phyloP scores from a whole-genome alignment of 306 rosid species.

The Inga oerstediana region DNA sequence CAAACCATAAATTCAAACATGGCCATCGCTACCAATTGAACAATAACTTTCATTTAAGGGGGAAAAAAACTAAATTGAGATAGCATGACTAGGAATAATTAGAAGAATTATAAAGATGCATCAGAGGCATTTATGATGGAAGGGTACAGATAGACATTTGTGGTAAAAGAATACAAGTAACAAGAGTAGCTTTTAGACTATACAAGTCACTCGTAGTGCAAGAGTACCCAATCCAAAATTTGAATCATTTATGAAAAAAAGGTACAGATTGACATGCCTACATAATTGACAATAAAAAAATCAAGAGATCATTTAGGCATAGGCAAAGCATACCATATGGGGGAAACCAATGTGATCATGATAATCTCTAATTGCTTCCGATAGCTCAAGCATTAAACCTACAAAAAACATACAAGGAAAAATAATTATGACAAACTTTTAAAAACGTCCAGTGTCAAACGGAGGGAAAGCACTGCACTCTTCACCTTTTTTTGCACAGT shows the following conservation, averaged over 20 bases:
- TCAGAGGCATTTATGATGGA: background rate
- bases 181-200: background rate
- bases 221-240: conserved; percentile 17
- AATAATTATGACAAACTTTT: conserved; percentile 7
- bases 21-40: conserved; percentile 34
- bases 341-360: conserved; percentile 89
- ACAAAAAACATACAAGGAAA: conserved; percentile 33
- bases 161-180: background rate
- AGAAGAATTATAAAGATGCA: conserved; percentile 32
- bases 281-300: conserved; percentile 6
- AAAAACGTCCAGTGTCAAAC: background rate
- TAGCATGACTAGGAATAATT: conserved; percentile 27
- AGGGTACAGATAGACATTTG: background rate
- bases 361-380: conserved; percentile 97
- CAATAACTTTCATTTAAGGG: conserved; percentile 12
- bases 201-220: background rate
- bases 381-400: conserved; percentile 94
- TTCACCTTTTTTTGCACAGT: conserved; percentile 83
- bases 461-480: background rate
- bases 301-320: conserved; percentile 14
- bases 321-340: conserved; percentile 64
- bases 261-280: conserved; percentile 18
- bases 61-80: background rate
- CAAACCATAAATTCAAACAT: conserved; percentile 42
- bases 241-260: conserved; percentile 28